Percentiles rank a stretch among this genome's conserved stretches.
Conservation (phyloP, 306 rosid genomes). For the Quercus agrifolia region DNA sequence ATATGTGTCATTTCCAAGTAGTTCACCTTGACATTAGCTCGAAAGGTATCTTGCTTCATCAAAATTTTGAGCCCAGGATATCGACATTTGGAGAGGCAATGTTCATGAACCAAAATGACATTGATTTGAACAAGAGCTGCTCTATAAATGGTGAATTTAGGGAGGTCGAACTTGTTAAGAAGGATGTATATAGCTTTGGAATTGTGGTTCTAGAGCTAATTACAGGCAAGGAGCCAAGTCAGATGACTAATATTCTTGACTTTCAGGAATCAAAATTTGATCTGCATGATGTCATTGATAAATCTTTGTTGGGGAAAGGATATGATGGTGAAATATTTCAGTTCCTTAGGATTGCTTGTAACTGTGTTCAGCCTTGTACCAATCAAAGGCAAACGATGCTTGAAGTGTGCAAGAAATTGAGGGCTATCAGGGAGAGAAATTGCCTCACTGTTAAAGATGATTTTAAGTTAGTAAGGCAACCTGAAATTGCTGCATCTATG, state of each 20-base stretch:
- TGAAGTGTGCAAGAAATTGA: constrained; percentile 27
- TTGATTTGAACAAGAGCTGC: neutral
- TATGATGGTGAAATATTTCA: constrained; percentile 19
- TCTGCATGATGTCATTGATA: constrained; percentile 14
- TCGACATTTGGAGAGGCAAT: constrained; percentile 34
- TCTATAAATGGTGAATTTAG: neutral
- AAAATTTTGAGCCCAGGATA: constrained; percentile 35
- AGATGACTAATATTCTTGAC: neutral
- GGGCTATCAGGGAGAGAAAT: neutral
- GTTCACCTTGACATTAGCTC: constrained; percentile 25
- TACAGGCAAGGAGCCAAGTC: constrained; percentile 13
- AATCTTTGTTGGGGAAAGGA: constrained; percentile 18
- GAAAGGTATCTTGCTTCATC: constrained; percentile 22
- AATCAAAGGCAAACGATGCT: constrained; percentile 38
- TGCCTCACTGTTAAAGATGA: neutral
- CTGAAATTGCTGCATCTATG: too few species aligned
- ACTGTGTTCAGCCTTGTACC: constrained; percentile 22
- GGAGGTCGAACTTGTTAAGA: constrained; percentile 16
- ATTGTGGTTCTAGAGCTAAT: constrained; percentile 34
- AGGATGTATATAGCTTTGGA: constrained; percentile 42
- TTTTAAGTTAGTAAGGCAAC: too few species aligned
- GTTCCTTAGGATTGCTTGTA: constrained; percentile 24
- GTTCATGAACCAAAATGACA: too few species aligned
- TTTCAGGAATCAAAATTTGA: neutral
- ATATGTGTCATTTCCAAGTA: constrained; percentile 2